Evolutionary conservation across 2,329 filamentous ascomycete species (phyloP).

Genomic region (Ophiostoma ips): DNA sequence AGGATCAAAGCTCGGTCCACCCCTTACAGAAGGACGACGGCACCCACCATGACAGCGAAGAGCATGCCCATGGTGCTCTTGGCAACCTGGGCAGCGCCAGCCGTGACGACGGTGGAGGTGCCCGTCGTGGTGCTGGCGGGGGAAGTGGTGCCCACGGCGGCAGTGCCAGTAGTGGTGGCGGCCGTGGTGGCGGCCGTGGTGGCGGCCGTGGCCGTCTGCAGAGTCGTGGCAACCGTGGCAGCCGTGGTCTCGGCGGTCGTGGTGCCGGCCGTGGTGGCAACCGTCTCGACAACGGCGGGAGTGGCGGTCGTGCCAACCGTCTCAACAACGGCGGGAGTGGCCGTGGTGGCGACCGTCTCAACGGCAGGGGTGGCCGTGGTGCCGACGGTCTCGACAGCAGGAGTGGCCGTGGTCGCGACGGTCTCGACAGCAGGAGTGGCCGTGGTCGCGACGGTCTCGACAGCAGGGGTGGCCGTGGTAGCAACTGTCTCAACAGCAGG

Average conservation of each 20-base stretch:
- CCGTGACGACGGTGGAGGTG: constrained; percentile 2
- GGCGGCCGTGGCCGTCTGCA: not conserved
- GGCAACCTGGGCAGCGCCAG: constrained; percentile 2
- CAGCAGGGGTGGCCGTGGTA: not conserved
- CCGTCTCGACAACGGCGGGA: not conserved
- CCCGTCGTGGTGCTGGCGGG: not conserved
- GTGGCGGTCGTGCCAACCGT: not conserved
- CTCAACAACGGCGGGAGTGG: not conserved
- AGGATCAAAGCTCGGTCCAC: too few species aligned
- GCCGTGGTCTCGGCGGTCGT: not conserved
- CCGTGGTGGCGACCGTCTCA: not conserved
- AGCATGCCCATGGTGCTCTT: not conserved
- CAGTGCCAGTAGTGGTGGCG: not conserved
- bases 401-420: not conserved
- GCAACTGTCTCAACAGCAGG: not conserved
- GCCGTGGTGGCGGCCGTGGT: not conserved
- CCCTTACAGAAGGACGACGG: constrained; percentile 4
- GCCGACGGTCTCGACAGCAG: not conserved
- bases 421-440: not conserved
- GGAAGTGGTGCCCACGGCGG: not conserved
- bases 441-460: not conserved
- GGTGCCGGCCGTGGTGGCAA: not conserved
- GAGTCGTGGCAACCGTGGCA: not conserved
- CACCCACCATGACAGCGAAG: constrained; percentile 2
- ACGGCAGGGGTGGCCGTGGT: not conserved